These are phyloP conservation scores for Evernia prunastri DNA, from an alignment of 495 filamentous ascomycete genomes.

Conservation along the genomic window DNA sequence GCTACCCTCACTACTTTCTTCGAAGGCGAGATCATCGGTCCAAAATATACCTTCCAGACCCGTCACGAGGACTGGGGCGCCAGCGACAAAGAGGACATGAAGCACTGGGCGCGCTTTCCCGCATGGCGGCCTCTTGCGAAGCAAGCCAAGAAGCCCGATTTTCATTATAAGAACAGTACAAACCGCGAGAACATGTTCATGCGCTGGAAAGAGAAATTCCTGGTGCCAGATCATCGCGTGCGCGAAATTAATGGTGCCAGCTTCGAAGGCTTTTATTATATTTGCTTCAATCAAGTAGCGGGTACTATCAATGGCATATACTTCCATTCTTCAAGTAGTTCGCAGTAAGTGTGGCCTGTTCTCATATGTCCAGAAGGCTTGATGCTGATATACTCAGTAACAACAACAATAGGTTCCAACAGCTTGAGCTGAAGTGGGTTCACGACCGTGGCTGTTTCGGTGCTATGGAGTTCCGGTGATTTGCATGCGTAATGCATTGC, in stretches of 20 bases:
- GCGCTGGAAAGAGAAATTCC: constrained; percentile 99
- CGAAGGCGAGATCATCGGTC: constrained; percentile 95
- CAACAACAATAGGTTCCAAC: constrained; percentile 63
- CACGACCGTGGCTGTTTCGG: constrained; percentile 76
- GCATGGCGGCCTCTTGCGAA: constrained; percentile 74
- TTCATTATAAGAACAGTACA: constrained; percentile 58
- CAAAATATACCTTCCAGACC: constrained; percentile 88
- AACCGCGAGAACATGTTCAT: constrained; percentile 94
- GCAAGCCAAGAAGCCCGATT: constrained; percentile 71
- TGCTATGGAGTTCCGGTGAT: constrained; percentile 89
- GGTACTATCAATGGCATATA: constrained; percentile 90
- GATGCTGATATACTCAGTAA: constrained; percentile 23
- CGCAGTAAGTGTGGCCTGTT: constrained; percentile 59
- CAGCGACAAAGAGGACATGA: constrained; percentile 83
- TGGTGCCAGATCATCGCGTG: constrained; percentile 92
- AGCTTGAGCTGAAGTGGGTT: constrained; percentile 84
- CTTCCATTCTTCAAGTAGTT: constrained; percentile 86
- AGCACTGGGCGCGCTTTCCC: constrained; percentile 87
- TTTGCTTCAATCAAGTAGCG: constrained; percentile 89
- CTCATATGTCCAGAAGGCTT: neutral
- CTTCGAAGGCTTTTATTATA: constrained; percentile 99
- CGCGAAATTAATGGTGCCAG: constrained; percentile 85
- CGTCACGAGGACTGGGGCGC: constrained; percentile 87
- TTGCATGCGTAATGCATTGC: constrained; percentile 10
- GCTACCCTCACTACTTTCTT: constrained; percentile 97